Conservation (phyloP, 768 basidiomycete species). For the Boletus pseudopeckii region DNA sequence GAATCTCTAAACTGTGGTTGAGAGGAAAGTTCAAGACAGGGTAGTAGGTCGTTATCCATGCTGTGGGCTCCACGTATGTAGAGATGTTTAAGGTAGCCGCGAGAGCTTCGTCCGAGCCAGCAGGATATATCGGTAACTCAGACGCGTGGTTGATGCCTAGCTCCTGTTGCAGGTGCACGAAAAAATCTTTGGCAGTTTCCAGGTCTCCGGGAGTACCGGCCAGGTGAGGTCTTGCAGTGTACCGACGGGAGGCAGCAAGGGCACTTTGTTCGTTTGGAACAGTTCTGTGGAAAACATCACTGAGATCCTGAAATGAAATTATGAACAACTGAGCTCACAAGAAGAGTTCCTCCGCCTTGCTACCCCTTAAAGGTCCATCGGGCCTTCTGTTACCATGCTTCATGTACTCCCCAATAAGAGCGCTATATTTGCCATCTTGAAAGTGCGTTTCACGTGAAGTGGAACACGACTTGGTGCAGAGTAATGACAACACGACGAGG, state of each 20-base stretch:
- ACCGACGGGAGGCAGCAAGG: slow-evolving; percentile 47
- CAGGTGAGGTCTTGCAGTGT: slow-evolving; percentile 53
- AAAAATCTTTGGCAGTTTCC: slow-evolving; percentile 53
- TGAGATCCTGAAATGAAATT: background rate
- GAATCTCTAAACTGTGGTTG: slow-evolving; percentile 50
- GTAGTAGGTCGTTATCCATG: slow-evolving; percentile 72
- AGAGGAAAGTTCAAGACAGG: slow-evolving; percentile 70
- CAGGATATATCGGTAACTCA: slow-evolving; percentile 46
- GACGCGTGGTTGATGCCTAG: slow-evolving; percentile 37
- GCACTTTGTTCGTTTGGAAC: slow-evolving; percentile 52
- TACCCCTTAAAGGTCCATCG: slow-evolving; percentile 28
- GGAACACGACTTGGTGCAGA: slow-evolving; percentile 11
- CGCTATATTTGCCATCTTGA: slow-evolving; percentile 12
- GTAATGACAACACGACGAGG: slow-evolving; percentile 11
- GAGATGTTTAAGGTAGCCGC: slow-evolving; percentile 50
- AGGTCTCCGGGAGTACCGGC: slow-evolving; percentile 58
- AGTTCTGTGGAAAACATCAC: slow-evolving; percentile 33
- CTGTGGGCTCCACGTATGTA: slow-evolving; percentile 38
- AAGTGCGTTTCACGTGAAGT: background rate
- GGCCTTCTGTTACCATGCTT: slow-evolving; percentile 13
- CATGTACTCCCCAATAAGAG: slow-evolving; percentile 18
- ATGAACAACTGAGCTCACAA: slow-evolving; percentile 32
- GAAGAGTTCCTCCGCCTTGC: slow-evolving; percentile 42
- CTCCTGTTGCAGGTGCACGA: slow-evolving; percentile 48
- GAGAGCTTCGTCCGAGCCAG: slow-evolving; percentile 54